Evolutionary conservation across 768 basidiomycete species (phyloP), one percentile per base, ranked within the genome.

Genomic region (Boletus pseudopeckii): DNA sequence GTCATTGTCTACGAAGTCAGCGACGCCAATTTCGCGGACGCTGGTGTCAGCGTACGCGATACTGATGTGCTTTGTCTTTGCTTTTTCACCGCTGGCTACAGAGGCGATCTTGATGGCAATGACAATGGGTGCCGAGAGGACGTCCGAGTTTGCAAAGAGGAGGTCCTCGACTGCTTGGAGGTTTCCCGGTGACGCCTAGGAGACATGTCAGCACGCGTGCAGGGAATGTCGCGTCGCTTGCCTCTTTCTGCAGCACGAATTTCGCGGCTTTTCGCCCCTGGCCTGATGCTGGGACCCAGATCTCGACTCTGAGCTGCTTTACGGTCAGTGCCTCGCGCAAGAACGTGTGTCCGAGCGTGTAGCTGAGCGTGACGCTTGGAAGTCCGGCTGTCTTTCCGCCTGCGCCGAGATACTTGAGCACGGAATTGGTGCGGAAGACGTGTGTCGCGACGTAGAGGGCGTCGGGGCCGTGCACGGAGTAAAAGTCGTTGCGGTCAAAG

Each of bases 1-100:
- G 55, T 98, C 97, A 61, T 94, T 96, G 71, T 99, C 97, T 8
- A 86, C 82, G 62, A 92, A 98, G 56, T 98, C 93, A 13, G 90
- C 80, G 0, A 95, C 87, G 1, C 97, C 97, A 5, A 99, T 77
- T 63, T 89, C 82, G 20, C 92, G 83, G 7, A 84, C 75, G 55
- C 86, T 91, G 1, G 92, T 90, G 70, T 99, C 96, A 0, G 92
- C 91, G 63, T 92, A 99, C 0, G 95, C 95, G 13, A 93, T 75
- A 1, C 94, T 96, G 22, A 99, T 78, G 1, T 80, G 80, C 66
- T 84, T 88, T 28, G 78, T 74, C 62, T 85, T 92, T 30, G 83
- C 77, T 52, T 84, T 81, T 20, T 75, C 73, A 1, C 77, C 71
- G 17, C 70, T 68, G 8, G 83, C 71, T 0, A 80, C 74, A 7